Base-by-base conservation (phyloP, 495 filamentous ascomycete species). In the Hypoxylon crocopeplum region DNA sequence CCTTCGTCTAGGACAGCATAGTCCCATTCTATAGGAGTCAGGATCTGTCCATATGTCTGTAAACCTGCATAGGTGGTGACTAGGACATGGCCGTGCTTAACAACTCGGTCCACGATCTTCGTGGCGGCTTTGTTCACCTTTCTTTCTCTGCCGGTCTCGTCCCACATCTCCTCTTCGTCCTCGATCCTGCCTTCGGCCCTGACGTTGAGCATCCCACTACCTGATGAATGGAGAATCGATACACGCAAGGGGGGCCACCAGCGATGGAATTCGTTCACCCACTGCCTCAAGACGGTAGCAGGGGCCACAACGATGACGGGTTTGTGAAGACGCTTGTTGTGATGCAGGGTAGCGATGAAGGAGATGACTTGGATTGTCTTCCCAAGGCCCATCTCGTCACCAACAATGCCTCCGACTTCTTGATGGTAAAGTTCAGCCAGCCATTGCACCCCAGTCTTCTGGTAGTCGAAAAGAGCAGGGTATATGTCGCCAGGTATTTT, bases 181-280 rank as follows among this genome's bases (percentile, higher is more conserved):
- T 96, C 91, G n/a, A 86, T 80, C 20, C 75, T 82, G 36, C 79
- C 82, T 65, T 96, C 91, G 27, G 76, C 82, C 12, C 80, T 75
- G 36, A 93, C 70, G 58, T 95, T 91, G 13, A 97, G 76, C 94
- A 98, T 97, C 2, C 94, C 94, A 67, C 92, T 97, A 7, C 94
- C 94, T 15, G 93, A 97, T 0, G 89, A 89, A 74, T 98, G 94
- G 32, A 98, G 75, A 57, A 98, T 98, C 0, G 92, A 95, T 0
- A 98, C 94, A 16, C 94, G 86, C 21, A 98, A 80, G 15, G 94
- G 87, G 12, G 94, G 94, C 94, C 94, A 98, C 94, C 94, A 98
- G 19, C 86, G 84, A 71, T 98, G 94, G 62, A 98, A 97, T 66
- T 98, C 94, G 55, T 95, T 94, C 7, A 96, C 94, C 94, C 94